Percentiles rank a stretch among this genome's conserved stretches.
Conservation (phyloP, 441 rosid species). For the Iberis amara region DNA sequence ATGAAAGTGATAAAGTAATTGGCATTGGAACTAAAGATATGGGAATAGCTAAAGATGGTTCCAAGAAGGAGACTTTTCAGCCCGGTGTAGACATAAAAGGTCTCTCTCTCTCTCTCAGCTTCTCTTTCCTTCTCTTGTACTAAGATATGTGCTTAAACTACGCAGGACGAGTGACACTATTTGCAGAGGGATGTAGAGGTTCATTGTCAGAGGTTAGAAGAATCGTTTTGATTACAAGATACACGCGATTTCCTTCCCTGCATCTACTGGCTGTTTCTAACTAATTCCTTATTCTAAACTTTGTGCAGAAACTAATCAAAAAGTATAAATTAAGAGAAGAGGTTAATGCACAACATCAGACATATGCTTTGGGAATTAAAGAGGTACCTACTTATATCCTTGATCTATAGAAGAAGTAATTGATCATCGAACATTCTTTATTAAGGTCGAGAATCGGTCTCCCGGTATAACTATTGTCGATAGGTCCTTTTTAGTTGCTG, state of each 20-base stretch:
- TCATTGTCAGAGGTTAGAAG: conserved; percentile 82
- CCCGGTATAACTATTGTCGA: too few species aligned
- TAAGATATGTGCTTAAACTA: conserved; percentile 20
- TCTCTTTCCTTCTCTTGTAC: conserved; percentile 3
- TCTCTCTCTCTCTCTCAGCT: background rate
- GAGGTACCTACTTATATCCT: conserved; percentile 46
- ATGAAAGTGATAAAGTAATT: conserved; percentile 53
- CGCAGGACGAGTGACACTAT: conserved; percentile 69
- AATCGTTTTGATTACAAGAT: conserved; percentile 16
- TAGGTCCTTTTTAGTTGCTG: background rate
- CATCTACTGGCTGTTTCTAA: conserved; percentile 20
- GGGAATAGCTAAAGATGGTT: conserved; percentile 92
- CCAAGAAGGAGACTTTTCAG: conserved; percentile 79
- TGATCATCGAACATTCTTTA: background rate
- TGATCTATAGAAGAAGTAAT: background rate
- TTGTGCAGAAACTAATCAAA: conserved; percentile 53
- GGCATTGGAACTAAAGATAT: conserved; percentile 92
- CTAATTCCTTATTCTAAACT: conserved; percentile 8
- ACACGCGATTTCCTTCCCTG: background rate
- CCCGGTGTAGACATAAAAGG: conserved; percentile 81
- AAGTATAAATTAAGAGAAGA: conserved; percentile 72
- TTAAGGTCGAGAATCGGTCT: background rate
- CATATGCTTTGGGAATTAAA: conserved; percentile 93
- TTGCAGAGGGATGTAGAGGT: conserved; percentile 97
- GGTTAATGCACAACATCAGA: conserved; percentile 86